Conservation (phyloP, 768 basidiomycete species). For the Lentinula lateritia region DNA sequence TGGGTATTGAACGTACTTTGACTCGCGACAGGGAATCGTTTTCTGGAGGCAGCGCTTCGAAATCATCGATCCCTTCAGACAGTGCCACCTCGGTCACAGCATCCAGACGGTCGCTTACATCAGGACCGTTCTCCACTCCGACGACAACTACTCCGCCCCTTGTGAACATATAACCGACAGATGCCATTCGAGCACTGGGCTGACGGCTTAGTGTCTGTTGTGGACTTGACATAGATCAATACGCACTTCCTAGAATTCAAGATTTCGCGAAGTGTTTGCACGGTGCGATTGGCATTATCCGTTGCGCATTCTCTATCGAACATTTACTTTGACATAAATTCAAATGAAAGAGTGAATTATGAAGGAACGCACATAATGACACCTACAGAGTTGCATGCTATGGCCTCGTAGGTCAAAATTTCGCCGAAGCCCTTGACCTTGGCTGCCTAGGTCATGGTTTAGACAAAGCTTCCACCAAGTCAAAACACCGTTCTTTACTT, state of each 20-base stretch:
- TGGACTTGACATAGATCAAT: neutral
- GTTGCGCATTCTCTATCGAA: conserved; percentile 50
- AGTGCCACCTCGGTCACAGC: conserved; percentile 35
- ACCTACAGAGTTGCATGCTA: conserved; percentile 54
- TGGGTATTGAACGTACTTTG: conserved; percentile 21
- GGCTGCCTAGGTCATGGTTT: conserved; percentile 30
- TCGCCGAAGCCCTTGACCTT: conserved; percentile 46
- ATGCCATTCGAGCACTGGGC: conserved; percentile 55
- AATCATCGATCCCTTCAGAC: conserved; percentile 38
- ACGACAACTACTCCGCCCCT: conserved; percentile 49
- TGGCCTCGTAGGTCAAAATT: conserved; percentile 53
- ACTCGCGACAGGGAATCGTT: conserved; percentile 25
- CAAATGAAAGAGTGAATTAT: neutral
- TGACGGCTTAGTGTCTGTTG: neutral
- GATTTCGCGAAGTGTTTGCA: conserved; percentile 49
- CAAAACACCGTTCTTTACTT: conserved; percentile 27
- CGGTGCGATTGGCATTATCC: conserved; percentile 61
- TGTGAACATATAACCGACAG: conserved; percentile 63
- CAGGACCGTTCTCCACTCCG: conserved; percentile 26
- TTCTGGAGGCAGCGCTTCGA: conserved; percentile 38
- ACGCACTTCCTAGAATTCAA: conserved; percentile 36
- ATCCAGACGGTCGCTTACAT: conserved; percentile 23
- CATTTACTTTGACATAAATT: conserved; percentile 1
- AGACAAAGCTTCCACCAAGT: neutral
- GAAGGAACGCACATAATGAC: conserved; percentile 49